A percentile compares a stretch with the other conserved stretches of the same genome.
Evolutionary conservation across 2,329 filamentous ascomycete genomes (phyloP).

Genomic region (Pezicula rhizophila): DNA sequence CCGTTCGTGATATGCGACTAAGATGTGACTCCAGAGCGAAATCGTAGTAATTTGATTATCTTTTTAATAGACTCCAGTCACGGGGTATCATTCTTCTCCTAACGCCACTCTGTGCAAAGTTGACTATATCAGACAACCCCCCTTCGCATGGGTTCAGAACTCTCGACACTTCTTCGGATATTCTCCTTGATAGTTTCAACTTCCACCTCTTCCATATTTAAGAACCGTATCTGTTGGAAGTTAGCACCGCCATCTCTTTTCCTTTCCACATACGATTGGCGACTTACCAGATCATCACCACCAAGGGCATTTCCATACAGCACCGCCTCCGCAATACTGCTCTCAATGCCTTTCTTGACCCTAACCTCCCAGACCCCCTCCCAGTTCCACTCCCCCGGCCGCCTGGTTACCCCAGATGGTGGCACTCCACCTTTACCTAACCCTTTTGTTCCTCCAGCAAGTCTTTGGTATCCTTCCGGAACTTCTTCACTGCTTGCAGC

Average conservation of each 20-base stretch:
- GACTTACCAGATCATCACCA: constrained; percentile 66
- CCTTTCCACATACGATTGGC: no score
- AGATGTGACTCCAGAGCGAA: no score
- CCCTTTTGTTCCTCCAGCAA: constrained; percentile 12
- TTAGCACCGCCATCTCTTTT: constrained; percentile 1
- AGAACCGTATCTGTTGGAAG: constrained; percentile 54
- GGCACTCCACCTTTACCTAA: neutral
- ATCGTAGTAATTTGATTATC: no score
- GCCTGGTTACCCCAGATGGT: constrained; percentile 28
- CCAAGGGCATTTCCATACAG: constrained; percentile 62
- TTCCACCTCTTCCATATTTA: constrained; percentile 55
- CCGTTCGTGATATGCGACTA: no score
- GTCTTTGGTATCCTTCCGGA: constrained; percentile 12
- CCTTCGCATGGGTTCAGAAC: constrained; percentile 26
- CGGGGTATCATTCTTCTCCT: constrained; percentile 1
- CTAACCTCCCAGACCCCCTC: constrained; percentile 93
- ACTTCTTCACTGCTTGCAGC: constrained; percentile 1
- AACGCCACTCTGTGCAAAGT: constrained; percentile 1
- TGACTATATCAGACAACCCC: constrained; percentile 24
- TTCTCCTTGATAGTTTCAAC: constrained; percentile 54
- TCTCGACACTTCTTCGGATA: constrained; percentile 41
- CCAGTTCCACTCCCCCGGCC: constrained; percentile 92
- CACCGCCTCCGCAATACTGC: constrained; percentile 72
- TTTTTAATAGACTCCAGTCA: neutral
- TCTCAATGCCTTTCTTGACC: constrained; percentile 71